phyloP scores from a whole-genome alignment of 2,329 filamentous ascomycete genomes.

The Xylaria multiplex region DNA sequence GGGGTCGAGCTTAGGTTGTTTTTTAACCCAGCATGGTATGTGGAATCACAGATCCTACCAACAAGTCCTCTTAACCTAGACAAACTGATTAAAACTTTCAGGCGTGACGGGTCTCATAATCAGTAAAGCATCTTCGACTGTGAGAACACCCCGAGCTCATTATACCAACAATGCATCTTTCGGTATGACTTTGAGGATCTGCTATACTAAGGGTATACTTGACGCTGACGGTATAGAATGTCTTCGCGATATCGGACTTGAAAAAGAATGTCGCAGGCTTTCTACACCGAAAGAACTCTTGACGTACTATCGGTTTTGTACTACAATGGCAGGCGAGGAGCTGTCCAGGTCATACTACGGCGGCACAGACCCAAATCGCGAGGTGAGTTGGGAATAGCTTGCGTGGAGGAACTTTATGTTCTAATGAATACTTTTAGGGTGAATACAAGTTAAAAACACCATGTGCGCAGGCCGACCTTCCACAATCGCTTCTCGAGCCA shows the following conservation, averaged over 20 bases:
- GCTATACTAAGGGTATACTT: not conserved
- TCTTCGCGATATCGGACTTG: slow-evolving; percentile 30
- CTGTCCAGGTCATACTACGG: slow-evolving; percentile 29
- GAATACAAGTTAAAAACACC: slow-evolving; percentile 28
- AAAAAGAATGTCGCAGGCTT: slow-evolving; percentile 21
- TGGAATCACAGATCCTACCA: no score
- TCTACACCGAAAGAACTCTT: slow-evolving; percentile 29
- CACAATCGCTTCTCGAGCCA: slow-evolving; percentile 32
- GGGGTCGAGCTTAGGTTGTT: slow-evolving; percentile 31
- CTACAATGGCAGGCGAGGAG: slow-evolving; percentile 32
- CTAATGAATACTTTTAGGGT: slow-evolving; percentile 18
- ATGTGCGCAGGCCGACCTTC: slow-evolving; percentile 32
- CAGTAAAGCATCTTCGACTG: slow-evolving; percentile 31
- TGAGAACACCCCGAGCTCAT: slow-evolving; percentile 32
- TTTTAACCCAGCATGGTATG: slow-evolving; percentile 29
- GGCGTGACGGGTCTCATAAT: slow-evolving; percentile 33
- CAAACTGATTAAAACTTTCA: slow-evolving; percentile 18
- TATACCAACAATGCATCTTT: slow-evolving; percentile 32
- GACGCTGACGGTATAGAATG: slow-evolving; percentile 26
- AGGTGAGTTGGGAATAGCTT: not conserved
- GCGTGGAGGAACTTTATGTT: slow-evolving; percentile 17
- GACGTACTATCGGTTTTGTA: slow-evolving; percentile 31
- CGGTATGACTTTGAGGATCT: slow-evolving; percentile 12
- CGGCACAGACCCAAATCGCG: no score
- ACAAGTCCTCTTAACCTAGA: not conserved